Conservation (phyloP, 805 yeast species). For the Zygoascus bituminiphila region DNA sequence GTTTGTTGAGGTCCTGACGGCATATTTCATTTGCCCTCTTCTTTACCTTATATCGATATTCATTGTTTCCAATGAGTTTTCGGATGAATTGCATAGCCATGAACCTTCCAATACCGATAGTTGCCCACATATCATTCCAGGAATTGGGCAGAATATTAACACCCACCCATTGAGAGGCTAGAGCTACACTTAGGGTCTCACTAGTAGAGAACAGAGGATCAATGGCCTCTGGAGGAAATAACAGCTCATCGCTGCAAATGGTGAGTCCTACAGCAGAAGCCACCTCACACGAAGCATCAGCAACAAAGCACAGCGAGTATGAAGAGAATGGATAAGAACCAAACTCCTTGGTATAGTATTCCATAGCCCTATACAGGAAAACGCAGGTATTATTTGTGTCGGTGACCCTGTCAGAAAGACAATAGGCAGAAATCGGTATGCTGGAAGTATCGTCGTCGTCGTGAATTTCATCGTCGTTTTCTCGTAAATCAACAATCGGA, state of each 20-base stretch:
- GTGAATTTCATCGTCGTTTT: constrained; percentile 28
- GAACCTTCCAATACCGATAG: constrained; percentile 72
- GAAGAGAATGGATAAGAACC: constrained; percentile 90
- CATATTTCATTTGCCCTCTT: constrained; percentile 57
- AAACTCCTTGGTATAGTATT: constrained; percentile 75
- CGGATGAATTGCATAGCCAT: constrained; percentile 71
- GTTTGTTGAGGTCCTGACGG: constrained; percentile 64
- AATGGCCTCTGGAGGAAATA: constrained; percentile 65
- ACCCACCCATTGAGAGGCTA: constrained; percentile 91
- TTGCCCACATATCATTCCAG: constrained; percentile 81
- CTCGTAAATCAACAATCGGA: constrained; percentile 40
- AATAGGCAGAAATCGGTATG: constrained; percentile 55
- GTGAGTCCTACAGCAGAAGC: constrained; percentile 71
- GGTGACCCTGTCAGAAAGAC: constrained; percentile 48
- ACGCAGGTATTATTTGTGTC: constrained; percentile 64
- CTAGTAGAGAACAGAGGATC: constrained; percentile 73
- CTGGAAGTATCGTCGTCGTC: constrained; percentile 25
- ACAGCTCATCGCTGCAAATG: constrained; percentile 46
- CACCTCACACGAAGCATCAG: constrained; percentile 41
- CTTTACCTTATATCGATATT: constrained; percentile 64
- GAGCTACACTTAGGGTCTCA: constrained; percentile 54
- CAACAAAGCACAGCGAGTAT: constrained; percentile 67
- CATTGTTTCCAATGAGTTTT: constrained; percentile 74
- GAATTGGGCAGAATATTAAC: constrained; percentile 77
- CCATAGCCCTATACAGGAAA: constrained; percentile 70